Evolutionary conservation across 148 eudicot genomes (phyloP).

Genomic region (Chenopodium formosanum): DNA sequence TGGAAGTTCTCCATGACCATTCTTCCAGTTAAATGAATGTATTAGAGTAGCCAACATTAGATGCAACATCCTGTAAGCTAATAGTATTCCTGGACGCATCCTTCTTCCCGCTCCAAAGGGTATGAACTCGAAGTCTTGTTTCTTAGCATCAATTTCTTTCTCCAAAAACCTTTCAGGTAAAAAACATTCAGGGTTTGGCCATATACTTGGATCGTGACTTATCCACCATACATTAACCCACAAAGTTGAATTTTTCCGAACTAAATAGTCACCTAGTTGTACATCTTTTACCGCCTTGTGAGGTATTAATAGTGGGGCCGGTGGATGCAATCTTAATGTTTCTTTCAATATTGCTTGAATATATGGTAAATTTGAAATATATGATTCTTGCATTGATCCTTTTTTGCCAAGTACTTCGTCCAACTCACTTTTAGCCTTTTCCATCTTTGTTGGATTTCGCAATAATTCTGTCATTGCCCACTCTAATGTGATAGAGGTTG

Average conservation of each 20-base stretch:
- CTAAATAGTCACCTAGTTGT: slow-evolving; percentile 18
- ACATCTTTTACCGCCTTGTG: slow-evolving; percentile 18
- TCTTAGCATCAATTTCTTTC: slow-evolving; percentile 11
- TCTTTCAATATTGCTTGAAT: slow-evolving; percentile 32
- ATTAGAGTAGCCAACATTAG: slow-evolving; percentile 17
- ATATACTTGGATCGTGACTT: slow-evolving; percentile 20
- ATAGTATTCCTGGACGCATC: slow-evolving; percentile 19
- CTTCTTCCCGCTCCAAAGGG: slow-evolving; percentile 36
- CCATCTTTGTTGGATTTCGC: slow-evolving; percentile 20
- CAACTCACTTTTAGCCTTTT: slow-evolving; percentile 29
- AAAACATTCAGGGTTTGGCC: slow-evolving; percentile 24
- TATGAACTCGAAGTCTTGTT: slow-evolving; percentile 30
- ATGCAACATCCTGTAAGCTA: slow-evolving; percentile 23
- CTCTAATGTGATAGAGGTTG: slow-evolving; percentile 28
- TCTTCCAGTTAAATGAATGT: slow-evolving; percentile 34
- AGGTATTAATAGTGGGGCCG: slow-evolving; percentile 28
- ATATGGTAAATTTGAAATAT: slow-evolving; percentile 25
- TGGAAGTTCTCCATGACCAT: slow-evolving; percentile 9
- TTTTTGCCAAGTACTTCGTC: slow-evolving; percentile 15
- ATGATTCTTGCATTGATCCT: slow-evolving; percentile 24
- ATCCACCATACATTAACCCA: slow-evolving; percentile 34
- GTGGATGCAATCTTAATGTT: slow-evolving; percentile 29
- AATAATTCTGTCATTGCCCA: slow-evolving; percentile 40
- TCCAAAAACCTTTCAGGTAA: slow-evolving; percentile 34
- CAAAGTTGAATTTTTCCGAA: slow-evolving; percentile 26